Evolutionary conservation across 164 flowering plant genomes (phyloP), one percentile per base, ranked within the genome.

Genomic region (Echeveria elegans): DNA sequence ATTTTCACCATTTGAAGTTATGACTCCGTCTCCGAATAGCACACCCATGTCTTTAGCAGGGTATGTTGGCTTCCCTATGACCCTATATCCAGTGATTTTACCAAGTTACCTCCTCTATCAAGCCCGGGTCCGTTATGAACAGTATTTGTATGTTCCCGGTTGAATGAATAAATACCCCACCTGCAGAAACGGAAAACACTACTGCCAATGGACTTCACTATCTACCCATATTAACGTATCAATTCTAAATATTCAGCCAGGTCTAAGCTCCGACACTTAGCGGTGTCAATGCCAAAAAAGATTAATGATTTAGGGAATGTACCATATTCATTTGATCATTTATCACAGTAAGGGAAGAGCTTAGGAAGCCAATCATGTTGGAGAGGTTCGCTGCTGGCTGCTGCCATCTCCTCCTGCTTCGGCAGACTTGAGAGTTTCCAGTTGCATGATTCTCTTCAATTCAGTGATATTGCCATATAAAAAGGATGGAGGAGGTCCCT

Each of bases 1-100:
- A 41, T 66, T 31, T 5, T 68, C 66, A 43, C 82, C 84, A 69
- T 73, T 83, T n/a, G 89, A 77, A 1, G 85, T 50, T 0, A 85
- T n/a, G 72, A 82, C 70, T 23, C 88, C 85, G 10, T 76, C 37
- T 45, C 88, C 86, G 0, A 82, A 52, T 15, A 82, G 65, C 5
- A 86, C 77, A 12, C 79, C 80, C 6, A 64, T 68, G 12, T 77
- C 86, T 40, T 78, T 76, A 2, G 77, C 53, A 8, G 78, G 48
- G 63, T 78, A 79, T 14, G 79, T 34, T 32, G 88, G 88, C 77
- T 80, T 82, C 5, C 86, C 88, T 5, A 82, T 66, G 65, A 81
- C 5, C 86, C 88, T 5, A 82, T 66, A 67, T 60, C 74, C 63
- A 79, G 53, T 8, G 85, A 77, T 2, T 72, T 79, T 67, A 43